Base-by-base conservation (phyloP, 129 eudicot species). In the Flaveria robusta region DNA sequence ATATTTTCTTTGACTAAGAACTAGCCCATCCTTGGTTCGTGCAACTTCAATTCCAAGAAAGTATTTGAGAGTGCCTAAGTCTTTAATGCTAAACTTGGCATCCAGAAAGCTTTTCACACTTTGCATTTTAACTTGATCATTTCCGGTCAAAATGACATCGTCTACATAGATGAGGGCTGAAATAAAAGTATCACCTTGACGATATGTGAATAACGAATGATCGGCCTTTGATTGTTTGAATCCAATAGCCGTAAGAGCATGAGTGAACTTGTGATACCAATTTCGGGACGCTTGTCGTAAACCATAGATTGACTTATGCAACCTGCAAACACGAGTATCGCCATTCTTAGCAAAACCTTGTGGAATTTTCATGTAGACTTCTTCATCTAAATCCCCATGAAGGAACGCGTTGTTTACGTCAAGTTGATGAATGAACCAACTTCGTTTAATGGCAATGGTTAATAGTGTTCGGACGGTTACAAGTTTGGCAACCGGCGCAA, bases 1-100 rank as follows among this genome's bases (percentile, higher is more conserved):
- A 14, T 67, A 67, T 39, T 67, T 67, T 5, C 72, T 15, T 67
- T 67, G 72, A 22, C 72, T 37, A 37, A 67, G 72, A 41, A 67
- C 47, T 18, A 67, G 14, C 1, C 49, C 51, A 46, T 68, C 72
- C 15, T 39, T 39, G 7, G 47, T 42, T 37, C 72, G 10, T 11
- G 54, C 31, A 0, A 41, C 47, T 41, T 68, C 72, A 9, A 43
- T 39, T 39, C 37, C 56, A 16, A 68, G 27, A 1, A 68, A 68
- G 1, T 68, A 68, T 8, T 68, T 68, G 4, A 68, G 5, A 2
- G 24, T 0, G 4, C 72, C 72, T 6, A 68, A 49, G 46, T 69
- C 59, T 24, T 69, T 69, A 13, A 69, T 69, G 20, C 56, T 49
- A 46, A 69, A 69, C 16, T 51, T 12, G 1, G n/a, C 5, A 23